Base-by-base conservation (phyloP, 2,329 filamentous ascomycete genomes). In the Fusarium liriodendri region DNA sequence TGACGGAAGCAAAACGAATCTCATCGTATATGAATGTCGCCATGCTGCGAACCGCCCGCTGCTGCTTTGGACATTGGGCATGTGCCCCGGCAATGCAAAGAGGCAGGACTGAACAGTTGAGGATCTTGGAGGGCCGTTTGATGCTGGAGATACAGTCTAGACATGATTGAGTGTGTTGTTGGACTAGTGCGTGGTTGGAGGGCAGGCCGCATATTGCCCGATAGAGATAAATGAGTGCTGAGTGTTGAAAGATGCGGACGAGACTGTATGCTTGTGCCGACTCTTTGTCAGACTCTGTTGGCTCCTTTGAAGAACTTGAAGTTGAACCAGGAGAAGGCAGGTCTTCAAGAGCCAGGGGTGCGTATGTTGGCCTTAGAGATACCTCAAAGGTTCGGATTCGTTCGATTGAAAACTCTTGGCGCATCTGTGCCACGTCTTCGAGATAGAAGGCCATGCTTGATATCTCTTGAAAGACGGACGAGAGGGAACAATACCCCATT, bases 151-250 rank as follows among this genome's bases (percentile, higher is more conserved):
- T 81, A 13, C 82, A 79, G 10, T 81, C 80, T 6, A 85, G 79
- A 13, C 81, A 83, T 1, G 79, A 78, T 6, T 80, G 76, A 0
- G 84, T 81, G 29, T 83, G 77, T 38, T 84, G 80, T 25, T 86
- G 84, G 0, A 86, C 84, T 0, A 85, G 76, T 3, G 76, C 78
- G 65, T 86, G 83, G 3, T 76, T 77, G 2, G 81, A 78, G 3
- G 83, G 79, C 5, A 86, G 75, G 1, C 82, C 80, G 62, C 84
- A 85, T 4, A 86, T 76, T 20, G 83, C 84, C 38, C 84, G 78
- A 62, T 86, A 86, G 2, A 85, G 76, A 64, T 84, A 85, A 8
- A 86, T 82, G 7, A 84, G 80, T 0, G 83, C 84, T 0, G 83
- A 77, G 33, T 84, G 82, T 18, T 84, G 82, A 55, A 86, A 86